Evolutionary conservation across 352 stramenopile species (phyloP).

Genomic region (Pythium volutum): DNA sequence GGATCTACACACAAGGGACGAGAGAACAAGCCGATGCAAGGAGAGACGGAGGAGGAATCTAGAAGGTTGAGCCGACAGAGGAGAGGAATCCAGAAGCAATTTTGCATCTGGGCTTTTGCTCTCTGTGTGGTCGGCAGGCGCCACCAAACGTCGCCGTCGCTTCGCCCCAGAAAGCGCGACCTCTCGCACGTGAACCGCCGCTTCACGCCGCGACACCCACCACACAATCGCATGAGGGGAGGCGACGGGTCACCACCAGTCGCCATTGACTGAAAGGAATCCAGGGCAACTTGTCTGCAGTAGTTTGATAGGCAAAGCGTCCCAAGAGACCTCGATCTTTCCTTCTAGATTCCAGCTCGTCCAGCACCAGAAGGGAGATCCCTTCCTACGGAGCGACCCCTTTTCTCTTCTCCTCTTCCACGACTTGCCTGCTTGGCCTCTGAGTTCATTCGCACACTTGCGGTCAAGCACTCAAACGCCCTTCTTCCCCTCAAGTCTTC

Average conservation of each 20-base stretch:
- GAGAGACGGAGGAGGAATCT: too few species aligned
- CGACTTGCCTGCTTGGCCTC: neutral
- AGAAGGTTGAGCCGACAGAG: neutral
- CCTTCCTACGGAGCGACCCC: too few species aligned
- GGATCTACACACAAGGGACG: too few species aligned
- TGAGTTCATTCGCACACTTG: neutral
- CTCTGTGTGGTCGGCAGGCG: neutral
- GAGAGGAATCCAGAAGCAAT: neutral
- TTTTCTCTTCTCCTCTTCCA: neutral
- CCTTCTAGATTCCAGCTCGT: neutral
- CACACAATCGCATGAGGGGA: conserved; percentile 1
- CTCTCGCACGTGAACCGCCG: neutral
- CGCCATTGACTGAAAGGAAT: neutral
- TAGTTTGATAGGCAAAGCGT: neutral
- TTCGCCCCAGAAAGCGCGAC: too few species aligned
- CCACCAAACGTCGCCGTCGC: neutral
- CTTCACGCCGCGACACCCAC: neutral
- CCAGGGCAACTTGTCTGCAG: neutral
- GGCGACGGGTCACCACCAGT: neutral
- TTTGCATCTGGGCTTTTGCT: neutral
- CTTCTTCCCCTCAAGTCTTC: neutral
- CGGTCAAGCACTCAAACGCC: neutral
- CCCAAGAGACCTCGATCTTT: neutral
- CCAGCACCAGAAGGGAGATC: too few species aligned
- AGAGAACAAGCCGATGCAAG: too few species aligned